A percentile compares a stretch with the other conserved stretches of the same genome.
Evolutionary conservation across 345 rosid species (phyloP).

Genomic region (Syzygium jambos): DNA sequence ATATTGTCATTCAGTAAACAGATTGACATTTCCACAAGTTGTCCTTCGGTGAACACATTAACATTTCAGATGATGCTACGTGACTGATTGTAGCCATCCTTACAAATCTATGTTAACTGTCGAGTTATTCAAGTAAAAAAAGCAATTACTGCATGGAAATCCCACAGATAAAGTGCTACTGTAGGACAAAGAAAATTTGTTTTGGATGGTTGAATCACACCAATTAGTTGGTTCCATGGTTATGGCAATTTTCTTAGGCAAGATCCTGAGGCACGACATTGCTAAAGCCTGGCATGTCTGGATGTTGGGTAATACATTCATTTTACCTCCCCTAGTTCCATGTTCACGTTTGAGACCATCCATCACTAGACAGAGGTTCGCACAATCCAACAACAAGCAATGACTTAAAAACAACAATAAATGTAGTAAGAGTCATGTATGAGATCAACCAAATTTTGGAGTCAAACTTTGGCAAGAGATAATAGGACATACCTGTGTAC

Average conservation of each 20-base stretch:
- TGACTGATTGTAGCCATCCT: background rate
- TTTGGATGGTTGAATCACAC: background rate
- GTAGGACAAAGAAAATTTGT: background rate
- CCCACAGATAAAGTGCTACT: background rate
- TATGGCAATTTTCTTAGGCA: background rate
- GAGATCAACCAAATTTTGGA: background rate
- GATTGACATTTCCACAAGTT: background rate
- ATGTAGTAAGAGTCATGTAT: background rate
- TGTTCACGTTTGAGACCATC: background rate
- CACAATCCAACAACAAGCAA: background rate
- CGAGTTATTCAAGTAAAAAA: background rate
- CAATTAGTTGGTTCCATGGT: background rate
- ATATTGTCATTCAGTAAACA: background rate
- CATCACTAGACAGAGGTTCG: background rate
- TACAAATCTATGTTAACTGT: background rate
- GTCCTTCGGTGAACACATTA: background rate
- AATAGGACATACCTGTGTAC: slow-evolving; percentile 47
- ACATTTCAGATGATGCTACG: background rate
- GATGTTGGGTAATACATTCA: background rate
- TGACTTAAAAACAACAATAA: background rate
- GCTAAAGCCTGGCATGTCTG: background rate
- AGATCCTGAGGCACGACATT: background rate
- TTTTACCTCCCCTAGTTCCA: background rate
- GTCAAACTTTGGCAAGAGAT: background rate
- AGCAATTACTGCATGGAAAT: background rate